Base-by-base conservation (phyloP, 2,329 filamentous ascomycete species). In the Colletotrichum sp. region DNA sequence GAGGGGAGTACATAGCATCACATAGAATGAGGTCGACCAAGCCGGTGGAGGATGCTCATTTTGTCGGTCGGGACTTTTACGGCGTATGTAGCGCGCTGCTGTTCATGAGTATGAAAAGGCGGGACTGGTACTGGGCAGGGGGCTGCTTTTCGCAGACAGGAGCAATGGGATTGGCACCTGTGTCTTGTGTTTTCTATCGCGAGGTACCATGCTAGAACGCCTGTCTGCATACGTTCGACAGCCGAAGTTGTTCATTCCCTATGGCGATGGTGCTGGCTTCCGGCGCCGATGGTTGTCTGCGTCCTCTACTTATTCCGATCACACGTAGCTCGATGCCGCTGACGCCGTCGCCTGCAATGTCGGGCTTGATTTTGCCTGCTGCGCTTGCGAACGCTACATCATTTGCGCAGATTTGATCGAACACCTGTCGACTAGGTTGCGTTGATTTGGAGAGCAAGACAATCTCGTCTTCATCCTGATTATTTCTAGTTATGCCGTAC, bases 281-380 rank as follows among this genome's bases (percentile, higher is more conserved):
- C 6, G n/a, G 43, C n/a, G 43, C 43, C 10, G 43, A 0, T 52
- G 43, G n/a, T 6, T 6, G 10, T 3, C n/a, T 10, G 43, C 6
- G 12, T 3, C 10, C 2, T 0, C 43, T 22, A 0, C 43, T 52
- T 52, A 22, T 52, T 52, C 43, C n/a, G n/a, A 13, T 10, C n/a
- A 22, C n/a, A 13, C 0, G 0, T 10, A 22, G 0, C 0, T 8
- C 1, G 43, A 13, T n/a, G n/a, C n/a, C n/a, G n/a, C n/a, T n/a
- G n/a, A n/a, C n/a, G n/a, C n/a, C n/a, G n/a, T n/a, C n/a, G n/a
- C n/a, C n/a, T n/a, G n/a, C n/a, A n/a, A n/a, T n/a, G n/a, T n/a
- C n/a, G n/a, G n/a, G n/a, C n/a, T n/a, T 2, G 10, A 48, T 3
- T 8, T 2, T 12, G 43, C 4, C 4, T 22, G 43, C n/a, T 48